Base-by-base conservation (phyloP, 169 alveolate species). In the Eimeria maxima region DNA sequence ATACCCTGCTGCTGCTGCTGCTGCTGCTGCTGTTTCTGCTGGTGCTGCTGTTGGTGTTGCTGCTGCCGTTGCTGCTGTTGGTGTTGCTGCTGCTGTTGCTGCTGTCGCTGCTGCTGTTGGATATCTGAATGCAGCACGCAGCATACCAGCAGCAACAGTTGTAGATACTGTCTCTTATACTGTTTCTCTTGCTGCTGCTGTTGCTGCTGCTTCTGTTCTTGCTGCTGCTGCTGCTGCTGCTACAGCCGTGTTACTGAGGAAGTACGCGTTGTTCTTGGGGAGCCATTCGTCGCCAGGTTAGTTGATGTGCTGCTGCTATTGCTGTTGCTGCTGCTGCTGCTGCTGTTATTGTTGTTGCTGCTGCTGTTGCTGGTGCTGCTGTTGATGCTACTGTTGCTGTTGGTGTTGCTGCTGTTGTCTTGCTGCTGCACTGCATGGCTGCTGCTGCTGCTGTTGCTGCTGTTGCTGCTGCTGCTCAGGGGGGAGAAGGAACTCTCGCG, bases 261-360 rank as follows among this genome's bases (percentile, higher is more conserved):
- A 27, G 95, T 90, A 42, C 95, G 95, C 16, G 95, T 90, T n/a
- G 78, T 60, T 13, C 80, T 90, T 4, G 95, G 95, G 60, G 44
- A 50, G 29, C 90, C 95, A 0, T 90, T 90, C 47, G 65, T 60
- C 47, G 95, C 95, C 5, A 27, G 71, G 67, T 29, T 38, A 38
- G 90, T 20, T 67, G 81, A 78, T 90, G 86, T 50, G 57, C 57
- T 50, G 57, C 57, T 50, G 57, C 57, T 50, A 11, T 50, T 7
- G 57, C 57, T 50, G 11, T 50, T 50, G 57, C 11, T 5, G 57
- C 11, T 50, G 5, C 11, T 50, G 5, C 57, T 50, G n/a, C n/a
- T n/a, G n/a, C n/a, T n/a, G n/a, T n/a, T n/a, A n/a, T n/a, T n/a
- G n/a, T n/a, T n/a, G n/a, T n/a, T n/a, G n/a, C n/a, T n/a, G n/a